These are phyloP conservation scores for Phytophthora agathidicida DNA, from an alignment of 352 stramenopile genomes.

Conservation along the genomic window DNA sequence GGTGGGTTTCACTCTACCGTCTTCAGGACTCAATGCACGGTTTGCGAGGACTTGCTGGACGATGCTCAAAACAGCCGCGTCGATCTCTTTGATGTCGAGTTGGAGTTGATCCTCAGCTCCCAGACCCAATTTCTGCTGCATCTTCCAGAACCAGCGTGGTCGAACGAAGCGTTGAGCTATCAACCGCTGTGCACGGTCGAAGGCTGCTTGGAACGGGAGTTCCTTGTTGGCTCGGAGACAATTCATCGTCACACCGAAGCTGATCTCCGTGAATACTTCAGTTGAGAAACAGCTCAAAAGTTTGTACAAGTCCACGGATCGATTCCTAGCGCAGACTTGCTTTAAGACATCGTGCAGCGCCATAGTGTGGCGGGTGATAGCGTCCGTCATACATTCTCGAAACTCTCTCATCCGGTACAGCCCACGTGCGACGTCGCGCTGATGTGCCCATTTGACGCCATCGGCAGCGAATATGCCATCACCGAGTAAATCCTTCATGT, in stretches of 20 bases:
- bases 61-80: conserved; percentile 47
- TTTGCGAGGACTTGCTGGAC: conserved; percentile 39
- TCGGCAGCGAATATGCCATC: conserved; percentile 76
- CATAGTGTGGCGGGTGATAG: conserved; percentile 34
- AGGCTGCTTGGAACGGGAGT: conserved; percentile 61
- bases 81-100: conserved; percentile 44
- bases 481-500: conserved; percentile 59
- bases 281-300: conserved; percentile 71
- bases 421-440: conserved; percentile 79
- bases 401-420: conserved; percentile 70
- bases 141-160: conserved; percentile 55
- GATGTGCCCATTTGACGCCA: conserved; percentile 59
- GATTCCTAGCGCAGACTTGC: neutral
- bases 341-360: conserved; percentile 34
- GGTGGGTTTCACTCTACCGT: neutral
- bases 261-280: conserved; percentile 72
- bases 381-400: conserved; percentile 41
- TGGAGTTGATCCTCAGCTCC: conserved; percentile 47
- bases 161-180: conserved; percentile 45
- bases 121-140: conserved; percentile 42
- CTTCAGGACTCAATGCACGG: conserved; percentile 5
- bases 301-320: conserved; percentile 46
- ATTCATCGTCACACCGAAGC: conserved; percentile 62
- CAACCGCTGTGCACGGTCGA: conserved; percentile 49
- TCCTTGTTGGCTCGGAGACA: conserved; percentile 39